Conservation (phyloP, 2,329 filamentous ascomycete species). For the Fusarium lateritium region DNA sequence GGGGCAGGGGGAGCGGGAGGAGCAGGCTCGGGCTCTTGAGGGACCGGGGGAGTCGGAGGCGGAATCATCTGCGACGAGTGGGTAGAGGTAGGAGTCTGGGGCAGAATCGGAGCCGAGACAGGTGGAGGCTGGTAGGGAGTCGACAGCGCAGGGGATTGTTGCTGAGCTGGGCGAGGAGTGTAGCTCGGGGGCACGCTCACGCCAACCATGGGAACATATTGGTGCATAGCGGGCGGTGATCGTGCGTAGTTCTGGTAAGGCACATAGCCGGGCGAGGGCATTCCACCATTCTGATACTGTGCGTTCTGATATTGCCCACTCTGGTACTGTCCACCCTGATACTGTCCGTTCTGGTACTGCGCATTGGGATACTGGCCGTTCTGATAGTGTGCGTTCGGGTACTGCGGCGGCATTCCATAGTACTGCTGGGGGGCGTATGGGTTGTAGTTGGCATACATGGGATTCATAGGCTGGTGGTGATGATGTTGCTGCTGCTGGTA, state of each 20-base stretch:
- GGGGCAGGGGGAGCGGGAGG: conserved; percentile 45
- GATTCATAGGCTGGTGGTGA: conserved; percentile 60
- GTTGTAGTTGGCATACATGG: conserved; percentile 68
- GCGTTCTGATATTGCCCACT: conserved; percentile 49
- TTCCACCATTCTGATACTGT: conserved; percentile 50
- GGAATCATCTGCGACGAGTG: conserved; percentile 61
- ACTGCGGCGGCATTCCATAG: conserved; percentile 72
- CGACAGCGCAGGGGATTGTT: conserved; percentile 68
- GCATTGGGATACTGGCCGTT: conserved; percentile 43
- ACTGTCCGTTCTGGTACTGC: conserved; percentile 44
- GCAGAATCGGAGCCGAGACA: conserved; percentile 58
- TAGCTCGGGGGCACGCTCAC: conserved; percentile 63
- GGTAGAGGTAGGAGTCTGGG: conserved; percentile 69
- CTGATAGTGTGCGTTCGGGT: conserved; percentile 55
- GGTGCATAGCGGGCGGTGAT: conserved; percentile 68
- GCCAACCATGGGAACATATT: conserved; percentile 68
- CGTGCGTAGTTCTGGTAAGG: conserved; percentile 60
- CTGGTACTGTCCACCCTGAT: conserved; percentile 60
- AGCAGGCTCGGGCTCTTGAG: conserved; percentile 56
- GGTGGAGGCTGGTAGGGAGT: conserved; percentile 71
- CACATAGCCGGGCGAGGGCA: conserved; percentile 63
- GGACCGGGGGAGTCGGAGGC: conserved; percentile 64
- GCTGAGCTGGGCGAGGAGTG: conserved; percentile 59
- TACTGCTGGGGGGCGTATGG: conserved; percentile 63
- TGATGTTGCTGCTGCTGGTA: conserved; percentile 56